Evolutionary conservation across 805 yeast species (phyloP), one percentile per base, ranked within the genome.

Genomic region (Candida montana): DNA sequence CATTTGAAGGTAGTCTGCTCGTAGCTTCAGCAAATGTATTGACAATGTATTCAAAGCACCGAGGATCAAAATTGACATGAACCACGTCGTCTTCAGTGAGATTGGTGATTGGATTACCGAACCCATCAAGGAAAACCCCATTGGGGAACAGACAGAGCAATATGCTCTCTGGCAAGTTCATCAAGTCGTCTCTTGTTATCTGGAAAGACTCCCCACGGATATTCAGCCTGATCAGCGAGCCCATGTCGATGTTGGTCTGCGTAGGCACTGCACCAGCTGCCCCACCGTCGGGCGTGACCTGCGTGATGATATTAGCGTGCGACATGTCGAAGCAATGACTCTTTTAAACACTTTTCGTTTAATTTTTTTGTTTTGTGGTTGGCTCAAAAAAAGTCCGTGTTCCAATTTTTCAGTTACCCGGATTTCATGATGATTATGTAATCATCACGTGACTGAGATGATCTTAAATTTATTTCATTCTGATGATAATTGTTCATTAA

Each of bases 111-210:
- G 85, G 83, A 50, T 81, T 81, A 2, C 95, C 95, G 39, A 77
- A 65, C 44, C 72, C 71, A 61, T 87, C 93, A 42, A 85, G 72
- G 58, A 88, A 84, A 4, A 88, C 95, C 32, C 97, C 96, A 50
- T 85, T 87, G 13, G 96, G 96, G 56, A 88, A 86, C 18, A 93
- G 66, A 53, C 96, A 86, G 41, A 90, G 74, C 44, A 93, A 67
- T 19, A 93, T 78, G 46, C 90, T 80, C 59, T 93, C 99, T 1
- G 99, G 99, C 26, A 93, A 68, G 39, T 88, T 79, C 87, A 90
- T 82, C 50, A 93, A 72, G 59, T 88, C 96, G 53, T 87, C 95
- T 47, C 96, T 72, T 5, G 95, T 80, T 36, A 93, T 81, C 37
- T 79, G 77, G 61, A 90, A 88, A 47, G 71, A 65, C 15, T 64